Base-by-base conservation (phyloP, 371 early-diverging fungal species). In the Mortierella sp. region DNA sequence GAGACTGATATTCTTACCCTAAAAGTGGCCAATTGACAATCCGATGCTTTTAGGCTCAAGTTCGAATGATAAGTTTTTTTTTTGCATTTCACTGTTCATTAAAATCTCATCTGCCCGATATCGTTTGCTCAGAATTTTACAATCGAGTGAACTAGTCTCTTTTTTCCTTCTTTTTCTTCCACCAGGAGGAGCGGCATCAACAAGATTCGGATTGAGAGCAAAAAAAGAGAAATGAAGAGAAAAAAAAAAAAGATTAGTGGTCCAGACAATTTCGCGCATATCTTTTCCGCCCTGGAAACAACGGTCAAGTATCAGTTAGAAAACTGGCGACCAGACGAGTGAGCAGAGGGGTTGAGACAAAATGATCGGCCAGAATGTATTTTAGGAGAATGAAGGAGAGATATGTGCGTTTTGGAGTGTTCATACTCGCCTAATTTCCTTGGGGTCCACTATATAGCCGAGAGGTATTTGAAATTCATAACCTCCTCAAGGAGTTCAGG, bases 401-500 rank as follows among this genome's bases (percentile, higher is more conserved):
- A 45, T 3, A 45, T 35, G 35, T 35, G 35, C 35, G 35, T 35
- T 35, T 35, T 35, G 35, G 35, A 9, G 3, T 35, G 13, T 10
- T 37, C 40, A 37, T 37, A 37, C 37, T 7, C 37, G 37, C 10
- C 4, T 37, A 37, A 7, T 4, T 45, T 45, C 17, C 45, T 45
- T 45, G 19, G 45, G 45, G 45, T 45, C n/a, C 17, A 45, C 6
- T 19, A 45, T 7, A 19, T 40, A 40, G 15, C 5, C 10, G 40
- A 37, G 8, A 37, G 40, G 13, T 13, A 2, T 10, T 37, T 47
- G 53, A 28, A 9, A 28, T 29, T 53, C 53, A 12, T 15, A 5
- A 53, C 28, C 28, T 28, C 28, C 53, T 53, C 3, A 3, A 53
- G 53, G 53, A 53, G 53, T 53, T 53, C 28, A 53, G 53, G 53